phyloP scores from a whole-genome alignment of 805 yeast genomes.

The Teunomyces stri region DNA sequence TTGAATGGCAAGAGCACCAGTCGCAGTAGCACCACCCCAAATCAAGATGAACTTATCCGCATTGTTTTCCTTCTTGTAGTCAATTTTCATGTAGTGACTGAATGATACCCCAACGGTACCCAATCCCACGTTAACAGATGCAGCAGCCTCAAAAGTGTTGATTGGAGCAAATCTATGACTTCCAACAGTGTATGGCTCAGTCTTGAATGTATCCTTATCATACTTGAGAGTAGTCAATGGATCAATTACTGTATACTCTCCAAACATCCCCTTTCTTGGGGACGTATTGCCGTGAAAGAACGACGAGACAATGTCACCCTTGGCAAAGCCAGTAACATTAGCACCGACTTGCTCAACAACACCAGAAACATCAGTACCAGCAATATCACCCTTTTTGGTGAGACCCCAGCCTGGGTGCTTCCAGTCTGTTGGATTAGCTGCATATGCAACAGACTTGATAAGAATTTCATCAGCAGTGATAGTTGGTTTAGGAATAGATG shows the following conservation, averaged over 20 bases:
- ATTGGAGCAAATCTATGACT: slow-evolving; percentile 35
- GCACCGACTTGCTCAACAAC: slow-evolving; percentile 52
- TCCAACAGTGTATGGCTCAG: slow-evolving; percentile 16
- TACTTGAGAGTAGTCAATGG: slow-evolving; percentile 36
- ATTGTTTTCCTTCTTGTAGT: slow-evolving; percentile 12
- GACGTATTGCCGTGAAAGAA: slow-evolving; percentile 53
- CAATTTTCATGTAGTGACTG: slow-evolving; percentile 29
- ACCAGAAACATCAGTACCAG: slow-evolving; percentile 65
- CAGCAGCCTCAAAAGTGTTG: slow-evolving; percentile 62
- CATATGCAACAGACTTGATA: slow-evolving; percentile 51
- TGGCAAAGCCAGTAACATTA: slow-evolving; percentile 29
- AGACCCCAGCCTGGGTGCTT: slow-evolving; percentile 46
- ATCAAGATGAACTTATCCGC: slow-evolving; percentile 20
- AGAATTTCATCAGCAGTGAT: slow-evolving; percentile 41
- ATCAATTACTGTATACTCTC: slow-evolving; percentile 47
- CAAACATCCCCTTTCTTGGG: slow-evolving; percentile 56
- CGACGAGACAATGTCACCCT: slow-evolving; percentile 50
- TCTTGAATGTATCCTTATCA: slow-evolving; percentile 11
- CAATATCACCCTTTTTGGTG: slow-evolving; percentile 46
- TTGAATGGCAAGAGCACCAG: slow-evolving; percentile 33
- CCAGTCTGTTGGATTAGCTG: slow-evolving; percentile 72
- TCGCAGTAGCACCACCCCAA: slow-evolving; percentile 39
- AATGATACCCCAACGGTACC: slow-evolving; percentile 47
- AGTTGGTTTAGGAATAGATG: slow-evolving; percentile 28
- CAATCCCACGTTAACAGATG: slow-evolving; percentile 54